Base-by-base conservation (phyloP, 257 asterid genomes). In the Gentiana dahurica region DNA sequence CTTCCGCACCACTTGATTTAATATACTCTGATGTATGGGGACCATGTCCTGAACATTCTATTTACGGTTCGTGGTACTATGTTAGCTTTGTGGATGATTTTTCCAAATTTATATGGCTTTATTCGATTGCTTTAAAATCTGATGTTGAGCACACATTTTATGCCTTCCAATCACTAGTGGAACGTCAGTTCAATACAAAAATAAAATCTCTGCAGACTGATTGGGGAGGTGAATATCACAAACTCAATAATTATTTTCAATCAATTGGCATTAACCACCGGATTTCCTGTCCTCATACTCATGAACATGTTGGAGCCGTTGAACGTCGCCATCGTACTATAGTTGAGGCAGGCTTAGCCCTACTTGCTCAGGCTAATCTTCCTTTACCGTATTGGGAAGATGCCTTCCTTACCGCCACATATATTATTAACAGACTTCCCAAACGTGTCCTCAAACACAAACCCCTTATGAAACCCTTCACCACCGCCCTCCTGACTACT, bases 371-470 rank as follows among this genome's bases (percentile, higher is more conserved):
- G 52, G 6, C 55, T 3, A 50, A 5, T 13, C 12, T 66, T n/a
- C 65, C 61, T 24, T 7, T 1, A 2, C 2, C 0, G 0, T 53
- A 9, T 58, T 58, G 55, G 61, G 47, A 24, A 3, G 64, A 53
- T 4, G 39, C 54, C 13, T 51, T 38, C 6, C 6, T 9, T 0
- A 46, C 33, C 3, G 35, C 10, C 0, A 12, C 34, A 1, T 66
- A 41, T 39, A 6, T 58, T 3, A 49, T 59, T 6, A 66, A 66
- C 15, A n/a, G 55, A 32, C 5, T 66, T 2, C 71, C 44, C 6
- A 35, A 65, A 3, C 36, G 11, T 2, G 1, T 15, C 2, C 12
- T 58, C 3, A 2, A 58, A 4, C 2, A 58, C 51, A 2, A 1
- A 1, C 57, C 6, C 65, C 51, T 1, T 65, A 39, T 35, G 38